These are phyloP conservation scores for Aspergillus fischeri DNA, from an alignment of 2,329 filamentous ascomycete species.

Conservation along the genomic window DNA sequence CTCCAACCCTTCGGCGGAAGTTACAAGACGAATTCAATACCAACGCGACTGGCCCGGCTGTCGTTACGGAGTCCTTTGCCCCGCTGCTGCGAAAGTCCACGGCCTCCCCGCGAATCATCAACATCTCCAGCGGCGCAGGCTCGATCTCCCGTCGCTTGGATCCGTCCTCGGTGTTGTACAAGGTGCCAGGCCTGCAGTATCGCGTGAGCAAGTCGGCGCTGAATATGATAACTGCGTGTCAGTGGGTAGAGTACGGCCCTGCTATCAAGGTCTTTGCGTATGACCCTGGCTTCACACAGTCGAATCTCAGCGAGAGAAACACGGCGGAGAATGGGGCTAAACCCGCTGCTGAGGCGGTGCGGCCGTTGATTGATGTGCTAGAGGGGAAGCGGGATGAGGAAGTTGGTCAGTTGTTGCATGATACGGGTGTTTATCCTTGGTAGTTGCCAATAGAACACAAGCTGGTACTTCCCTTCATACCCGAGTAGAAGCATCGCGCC, in stretches of 20 bases:
- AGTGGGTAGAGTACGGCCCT: constrained; percentile 9
- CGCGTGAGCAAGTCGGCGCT: constrained; percentile 41
- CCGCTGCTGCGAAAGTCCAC: constrained; percentile 27
- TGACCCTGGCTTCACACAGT: constrained; percentile 10
- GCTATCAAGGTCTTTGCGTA: constrained; percentile 9
- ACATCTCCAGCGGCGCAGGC: constrained; percentile 32
- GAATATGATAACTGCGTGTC: constrained; percentile 31
- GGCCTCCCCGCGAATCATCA: constrained; percentile 21
- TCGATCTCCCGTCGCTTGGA: constrained; percentile 25
- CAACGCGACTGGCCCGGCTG: constrained; percentile 33
- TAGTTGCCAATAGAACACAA: background rate
- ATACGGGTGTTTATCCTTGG: constrained; percentile 10
- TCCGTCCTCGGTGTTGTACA: constrained; percentile 22
- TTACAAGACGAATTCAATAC: constrained; percentile 26
- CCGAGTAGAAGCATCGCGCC: too few relatives aligned
- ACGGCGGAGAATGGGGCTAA: constrained; percentile 10
- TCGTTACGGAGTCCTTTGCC: constrained; percentile 29
- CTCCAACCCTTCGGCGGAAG: constrained; percentile 1
- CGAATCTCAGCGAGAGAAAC: constrained; percentile 8
- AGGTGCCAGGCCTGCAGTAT: constrained; percentile 34
- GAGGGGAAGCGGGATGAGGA: constrained; percentile 12
- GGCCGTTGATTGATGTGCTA: constrained; percentile 11
- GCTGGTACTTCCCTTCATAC: too few relatives aligned
- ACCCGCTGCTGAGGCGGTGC: constrained; percentile 6
- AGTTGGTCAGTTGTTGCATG: constrained; percentile 7